These are phyloP conservation scores for Trichaptum fuscoviolaceum DNA, from an alignment of 768 basidiomycete species.

Conservation along the genomic window DNA sequence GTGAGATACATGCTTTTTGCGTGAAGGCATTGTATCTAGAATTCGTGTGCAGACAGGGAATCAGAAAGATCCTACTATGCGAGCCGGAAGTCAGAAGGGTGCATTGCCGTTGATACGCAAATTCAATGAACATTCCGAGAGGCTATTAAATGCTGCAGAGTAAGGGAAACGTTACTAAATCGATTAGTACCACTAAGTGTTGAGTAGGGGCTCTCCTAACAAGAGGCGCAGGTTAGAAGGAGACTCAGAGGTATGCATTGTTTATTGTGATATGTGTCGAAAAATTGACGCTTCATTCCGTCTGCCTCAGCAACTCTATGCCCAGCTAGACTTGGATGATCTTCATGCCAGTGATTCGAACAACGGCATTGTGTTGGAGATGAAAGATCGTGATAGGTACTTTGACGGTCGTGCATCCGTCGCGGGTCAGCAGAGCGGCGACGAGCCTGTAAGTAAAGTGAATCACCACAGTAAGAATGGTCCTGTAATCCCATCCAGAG, in stretches of 20 bases:
- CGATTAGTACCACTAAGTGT: slow-evolving; percentile 8
- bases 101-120: slow-evolving; percentile 91
- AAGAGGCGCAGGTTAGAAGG: slow-evolving; percentile 46
- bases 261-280: background rate
- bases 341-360: slow-evolving; percentile 65
- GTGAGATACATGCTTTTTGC: slow-evolving; percentile 32
- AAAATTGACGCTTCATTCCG: background rate
- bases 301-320: slow-evolving; percentile 21
- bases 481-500: slow-evolving; percentile 26
- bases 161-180: slow-evolving; percentile 26
- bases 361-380: slow-evolving; percentile 72
- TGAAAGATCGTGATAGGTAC: slow-evolving; percentile 80
- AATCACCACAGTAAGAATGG: background rate
- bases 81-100: slow-evolving; percentile 82
- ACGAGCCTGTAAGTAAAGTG: slow-evolving; percentile 17
- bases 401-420: slow-evolving; percentile 58
- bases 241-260: slow-evolving; percentile 37
- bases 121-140: slow-evolving; percentile 96
- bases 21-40: slow-evolving; percentile 9
- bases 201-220: slow-evolving; percentile 37
- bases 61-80: slow-evolving; percentile 90
- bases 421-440: slow-evolving; percentile 14
- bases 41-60: slow-evolving; percentile 66
- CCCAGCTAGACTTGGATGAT: slow-evolving; percentile 81
- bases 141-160: slow-evolving; percentile 78